Conservation (phyloP, 495 filamentous ascomycete species). For the Daldinia vernicosa region DNA sequence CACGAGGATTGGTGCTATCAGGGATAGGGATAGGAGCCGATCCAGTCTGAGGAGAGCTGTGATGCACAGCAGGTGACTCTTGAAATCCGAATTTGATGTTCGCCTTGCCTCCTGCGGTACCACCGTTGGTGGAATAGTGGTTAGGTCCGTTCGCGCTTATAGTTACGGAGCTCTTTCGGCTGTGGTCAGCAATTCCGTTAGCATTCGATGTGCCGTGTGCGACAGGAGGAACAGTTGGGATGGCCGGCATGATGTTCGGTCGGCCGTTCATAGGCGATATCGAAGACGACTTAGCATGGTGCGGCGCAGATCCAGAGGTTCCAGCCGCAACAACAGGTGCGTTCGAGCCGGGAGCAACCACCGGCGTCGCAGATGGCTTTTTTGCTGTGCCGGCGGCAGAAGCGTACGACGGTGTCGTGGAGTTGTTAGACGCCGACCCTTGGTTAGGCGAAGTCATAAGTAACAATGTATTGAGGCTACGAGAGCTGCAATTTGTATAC, state of each 20-base stretch:
- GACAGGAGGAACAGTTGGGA: slow-evolving; percentile 58
- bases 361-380: slow-evolving; percentile 70
- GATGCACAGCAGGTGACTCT: slow-evolving; percentile 73
- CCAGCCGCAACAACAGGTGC: slow-evolving; percentile 71
- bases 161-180: slow-evolving; percentile 83
- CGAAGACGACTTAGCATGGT: slow-evolving; percentile 81
- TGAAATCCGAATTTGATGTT: slow-evolving; percentile 82
- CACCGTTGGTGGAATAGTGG: slow-evolving; percentile 78
- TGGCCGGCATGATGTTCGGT: slow-evolving; percentile 74
- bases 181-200: slow-evolving; percentile 73
- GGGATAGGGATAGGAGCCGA: slow-evolving; percentile 74
- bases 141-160: slow-evolving; percentile 82
- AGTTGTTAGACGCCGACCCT: slow-evolving; percentile 67
- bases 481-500: slow-evolving; percentile 28
- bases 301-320: slow-evolving; percentile 69
- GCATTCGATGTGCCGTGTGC: slow-evolving; percentile 70
- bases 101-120: slow-evolving; percentile 65
- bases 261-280: slow-evolving; percentile 86
- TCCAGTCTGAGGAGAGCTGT: slow-evolving; percentile 65
- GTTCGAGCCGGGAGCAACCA: slow-evolving; percentile 75
- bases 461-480: slow-evolving; percentile 47
- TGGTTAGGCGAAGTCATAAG: slow-evolving; percentile 62
- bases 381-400: slow-evolving; percentile 81
- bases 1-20: slow-evolving; percentile 64
- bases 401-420: slow-evolving; percentile 73